Conservation (phyloP, 177 flowering plant genomes). For the Telopea speciosissima region DNA sequence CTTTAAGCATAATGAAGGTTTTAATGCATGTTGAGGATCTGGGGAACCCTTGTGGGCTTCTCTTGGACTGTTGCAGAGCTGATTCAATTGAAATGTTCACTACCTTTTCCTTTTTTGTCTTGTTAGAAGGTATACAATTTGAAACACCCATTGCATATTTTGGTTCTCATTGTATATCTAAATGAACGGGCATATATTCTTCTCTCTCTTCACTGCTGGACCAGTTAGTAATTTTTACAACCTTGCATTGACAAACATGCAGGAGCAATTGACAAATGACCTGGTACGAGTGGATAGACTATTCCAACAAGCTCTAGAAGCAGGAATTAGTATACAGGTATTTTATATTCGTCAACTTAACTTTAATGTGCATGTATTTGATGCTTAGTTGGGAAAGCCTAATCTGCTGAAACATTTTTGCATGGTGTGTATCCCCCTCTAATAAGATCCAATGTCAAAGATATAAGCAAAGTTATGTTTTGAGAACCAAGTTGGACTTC, state of each 20-base stretch:
- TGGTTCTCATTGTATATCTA: not conserved
- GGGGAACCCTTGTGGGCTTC: too few species aligned
- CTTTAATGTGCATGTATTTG: constrained; percentile 2
- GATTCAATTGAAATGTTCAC: too few species aligned
- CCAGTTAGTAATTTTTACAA: not conserved
- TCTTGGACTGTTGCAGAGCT: too few species aligned
- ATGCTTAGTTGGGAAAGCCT: not conserved
- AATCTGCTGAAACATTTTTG: not conserved
- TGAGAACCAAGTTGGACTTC: too few species aligned
- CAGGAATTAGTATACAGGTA: constrained; percentile 85
- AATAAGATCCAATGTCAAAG: too few species aligned
- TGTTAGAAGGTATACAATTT: too few species aligned
- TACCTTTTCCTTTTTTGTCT: too few species aligned
- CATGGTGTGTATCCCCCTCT: not conserved
- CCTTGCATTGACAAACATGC: constrained; percentile 22
- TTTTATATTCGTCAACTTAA: constrained; percentile 2
- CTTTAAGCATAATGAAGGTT: too few species aligned
- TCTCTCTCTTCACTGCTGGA: not conserved
- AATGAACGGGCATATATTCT: not conserved
- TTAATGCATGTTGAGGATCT: too few species aligned
- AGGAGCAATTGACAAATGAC: constrained; percentile 85
- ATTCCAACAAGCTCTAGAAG: constrained; percentile 58
- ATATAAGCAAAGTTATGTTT: too few species aligned
- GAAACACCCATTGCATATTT: not conserved
- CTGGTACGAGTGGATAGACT: constrained; percentile 67